Percentiles rank a stretch among this genome's conserved stretches.
Evolutionary conservation across 495 filamentous ascomycete species (phyloP).

Genomic region (Cercophora samala): DNA sequence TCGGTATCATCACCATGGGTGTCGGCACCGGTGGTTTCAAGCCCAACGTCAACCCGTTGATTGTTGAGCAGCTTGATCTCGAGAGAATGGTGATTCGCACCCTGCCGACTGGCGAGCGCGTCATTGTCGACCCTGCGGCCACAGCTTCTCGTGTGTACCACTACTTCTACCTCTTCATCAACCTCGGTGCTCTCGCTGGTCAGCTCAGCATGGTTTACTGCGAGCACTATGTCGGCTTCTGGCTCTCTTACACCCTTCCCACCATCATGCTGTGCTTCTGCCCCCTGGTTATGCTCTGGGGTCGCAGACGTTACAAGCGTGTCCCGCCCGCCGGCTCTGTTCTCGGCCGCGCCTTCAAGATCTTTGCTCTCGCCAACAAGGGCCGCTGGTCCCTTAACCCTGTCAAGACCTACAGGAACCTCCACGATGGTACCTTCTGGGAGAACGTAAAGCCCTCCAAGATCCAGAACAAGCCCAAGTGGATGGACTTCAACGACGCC

Average conservation of each 20-base stretch:
- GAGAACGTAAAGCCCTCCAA: slow-evolving; percentile 62
- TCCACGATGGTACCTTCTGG: slow-evolving; percentile 60
- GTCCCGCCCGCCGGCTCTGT: slow-evolving; percentile 62
- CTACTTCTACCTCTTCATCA: slow-evolving; percentile 70
- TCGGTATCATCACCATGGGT: slow-evolving; percentile 66
- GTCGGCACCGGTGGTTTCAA: slow-evolving; percentile 66
- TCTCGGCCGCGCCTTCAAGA: slow-evolving; percentile 53
- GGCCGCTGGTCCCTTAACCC: slow-evolving; percentile 60
- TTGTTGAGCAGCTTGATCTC: slow-evolving; percentile 52
- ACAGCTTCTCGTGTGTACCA: slow-evolving; percentile 60
- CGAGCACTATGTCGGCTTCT: slow-evolving; percentile 75
- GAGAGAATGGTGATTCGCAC: slow-evolving; percentile 43
- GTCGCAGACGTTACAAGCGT: slow-evolving; percentile 57
- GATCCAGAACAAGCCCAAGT: slow-evolving; percentile 47
- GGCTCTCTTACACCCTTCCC: slow-evolving; percentile 62
- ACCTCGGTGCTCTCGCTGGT: slow-evolving; percentile 58
- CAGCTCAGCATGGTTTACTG: slow-evolving; percentile 58
- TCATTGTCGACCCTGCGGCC: slow-evolving; percentile 66
- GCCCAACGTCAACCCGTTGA: slow-evolving; percentile 59
- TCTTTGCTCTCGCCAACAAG: slow-evolving; percentile 58
- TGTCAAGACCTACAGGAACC: slow-evolving; percentile 49
- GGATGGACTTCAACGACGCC: slow-evolving; percentile 73
- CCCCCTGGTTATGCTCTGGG: slow-evolving; percentile 60
- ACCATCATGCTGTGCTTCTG: slow-evolving; percentile 57
- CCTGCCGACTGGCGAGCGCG: slow-evolving; percentile 54